Evolutionary conservation across 1,139 yeast genomes (phyloP), one percentile per base, ranked within the genome.

Genomic region (Yamadazyma triangularis): DNA sequence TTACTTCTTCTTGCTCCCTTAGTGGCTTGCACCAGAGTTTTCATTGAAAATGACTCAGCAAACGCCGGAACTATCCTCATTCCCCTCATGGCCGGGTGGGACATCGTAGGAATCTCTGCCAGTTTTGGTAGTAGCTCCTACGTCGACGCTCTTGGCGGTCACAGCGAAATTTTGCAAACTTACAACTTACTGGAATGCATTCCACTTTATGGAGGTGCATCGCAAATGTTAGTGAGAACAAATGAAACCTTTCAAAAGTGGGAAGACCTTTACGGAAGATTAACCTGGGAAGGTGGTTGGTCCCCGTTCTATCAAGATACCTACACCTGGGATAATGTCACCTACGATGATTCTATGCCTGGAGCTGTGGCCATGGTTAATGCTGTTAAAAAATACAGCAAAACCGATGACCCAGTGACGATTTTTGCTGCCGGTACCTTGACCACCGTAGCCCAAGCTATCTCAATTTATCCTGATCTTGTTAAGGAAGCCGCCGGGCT

Each of bases 361-460:
- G 69, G 60, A 32, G 68, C 68, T 7, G 34, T 57, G 31, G 67
- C 67, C 15, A 38, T 62, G 40, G 55, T 62, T 30, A 51, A 61
- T 14, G 67, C 66, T 9, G 69, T 62, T 16, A 58, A 52, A 40
- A 31, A 44, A 23, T 30, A 57, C 41, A 42, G 41, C 26, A 47
- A 44, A 28, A 50, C 57, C 23, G 64, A 57, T 27, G 64, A 57
- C 27, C 51, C 59, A 21, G 62, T 62, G 19, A 56, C 55, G 22
- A 51, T 61, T 22, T 62, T 48, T 38, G 58, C 65, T 30, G 67
- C 64, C 23, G 70, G 70, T 29, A 48, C 57, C 39, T 53, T 59
- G 60, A 64, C 70, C 18, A 62, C 68, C 8, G 64, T 64, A 27
- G 70, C 70, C 10, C 67, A 61, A 45, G 70, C 70, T 8, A 30